phyloP scores from a whole-genome alignment of 163 green algal species.

The Scenedesmus sp. region DNA sequence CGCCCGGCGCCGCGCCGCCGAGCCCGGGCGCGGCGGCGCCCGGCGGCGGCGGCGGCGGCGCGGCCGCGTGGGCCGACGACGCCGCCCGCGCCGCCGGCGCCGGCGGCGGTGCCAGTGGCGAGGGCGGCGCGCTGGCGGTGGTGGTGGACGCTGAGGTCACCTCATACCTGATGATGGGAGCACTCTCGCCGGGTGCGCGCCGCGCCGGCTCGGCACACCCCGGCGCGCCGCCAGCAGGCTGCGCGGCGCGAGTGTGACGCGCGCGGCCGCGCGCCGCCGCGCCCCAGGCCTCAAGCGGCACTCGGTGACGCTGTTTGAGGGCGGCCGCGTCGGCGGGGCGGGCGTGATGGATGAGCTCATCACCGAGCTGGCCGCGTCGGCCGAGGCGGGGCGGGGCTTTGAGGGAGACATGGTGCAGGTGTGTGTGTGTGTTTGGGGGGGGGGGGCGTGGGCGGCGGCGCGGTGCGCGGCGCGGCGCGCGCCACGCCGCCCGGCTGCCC shows the following conservation, averaged over 20 bases:
- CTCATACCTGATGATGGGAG: slow-evolving; percentile 95
- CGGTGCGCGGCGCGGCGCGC: no score
- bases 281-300: slow-evolving; percentile 89
- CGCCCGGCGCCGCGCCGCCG: no score
- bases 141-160: slow-evolving; percentile 94
- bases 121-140: slow-evolving; percentile 69
- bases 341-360: slow-evolving; percentile 83
- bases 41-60: neutral
- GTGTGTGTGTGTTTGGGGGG: no score
- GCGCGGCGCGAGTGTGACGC: no score
- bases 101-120: neutral
- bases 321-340: slow-evolving; percentile 75
- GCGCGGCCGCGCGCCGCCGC: no score
- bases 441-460: no score
- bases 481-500: no score
- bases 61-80: neutral
- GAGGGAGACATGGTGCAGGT: slow-evolving; percentile 89
- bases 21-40: no score
- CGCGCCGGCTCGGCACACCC: no score
- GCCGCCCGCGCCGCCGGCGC: no score
- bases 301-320: slow-evolving; percentile 84
- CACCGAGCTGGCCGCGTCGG: slow-evolving; percentile 74
- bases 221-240: no score
- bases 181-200: slow-evolving; percentile 77
- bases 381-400: slow-evolving; percentile 69